A percentile compares a stretch with the other conserved stretches of the same genome.
phyloP scores from a whole-genome alignment of 2,329 filamentous ascomycete genomes.

The Colletotrichum simmondsii region DNA sequence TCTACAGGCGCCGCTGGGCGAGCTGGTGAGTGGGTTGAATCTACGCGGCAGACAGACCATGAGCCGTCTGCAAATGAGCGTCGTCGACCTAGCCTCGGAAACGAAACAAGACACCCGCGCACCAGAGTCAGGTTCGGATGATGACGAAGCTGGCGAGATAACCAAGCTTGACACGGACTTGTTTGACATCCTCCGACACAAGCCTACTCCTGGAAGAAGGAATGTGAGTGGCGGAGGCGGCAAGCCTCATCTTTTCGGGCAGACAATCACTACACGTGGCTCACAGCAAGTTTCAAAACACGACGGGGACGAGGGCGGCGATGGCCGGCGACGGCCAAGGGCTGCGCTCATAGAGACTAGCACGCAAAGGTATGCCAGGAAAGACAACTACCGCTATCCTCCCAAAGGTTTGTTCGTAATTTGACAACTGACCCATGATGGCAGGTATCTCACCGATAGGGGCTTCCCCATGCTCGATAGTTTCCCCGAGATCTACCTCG shows the following conservation, averaged over 20 bases:
- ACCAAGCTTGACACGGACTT: slow-evolving; percentile 45
- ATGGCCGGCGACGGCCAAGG: not conserved
- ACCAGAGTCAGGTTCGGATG: slow-evolving; percentile 37
- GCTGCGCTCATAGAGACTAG: slow-evolving; percentile 22
- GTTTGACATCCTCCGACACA: slow-evolving; percentile 37
- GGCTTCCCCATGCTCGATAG: slow-evolving; percentile 84
- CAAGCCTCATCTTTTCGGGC: slow-evolving; percentile 53
- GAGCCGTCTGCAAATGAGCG: slow-evolving; percentile 77
- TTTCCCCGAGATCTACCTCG: slow-evolving; percentile 80
- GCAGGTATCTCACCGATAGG: slow-evolving; percentile 64
- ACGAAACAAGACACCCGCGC: slow-evolving; percentile 32
- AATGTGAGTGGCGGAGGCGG: not conserved
- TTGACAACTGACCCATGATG: not conserved
- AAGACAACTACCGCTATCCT: not conserved
- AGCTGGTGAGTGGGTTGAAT: slow-evolving; percentile 75
- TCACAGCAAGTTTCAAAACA: not conserved
- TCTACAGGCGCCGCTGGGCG: slow-evolving; percentile 62
- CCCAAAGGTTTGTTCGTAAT: not conserved
- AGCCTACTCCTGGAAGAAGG: slow-evolving; percentile 27
- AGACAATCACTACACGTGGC: slow-evolving; percentile 48
- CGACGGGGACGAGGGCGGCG: slow-evolving; percentile 33
- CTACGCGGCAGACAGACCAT: slow-evolving; percentile 83
- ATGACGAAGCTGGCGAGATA: slow-evolving; percentile 42
- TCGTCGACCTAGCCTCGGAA: slow-evolving; percentile 49
- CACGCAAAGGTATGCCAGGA: slow-evolving; percentile 13